Percentiles rank a stretch among this genome's conserved stretches.
Conservation (phyloP, 257 asterid genomes). For the Fraxinus cuspidata region DNA sequence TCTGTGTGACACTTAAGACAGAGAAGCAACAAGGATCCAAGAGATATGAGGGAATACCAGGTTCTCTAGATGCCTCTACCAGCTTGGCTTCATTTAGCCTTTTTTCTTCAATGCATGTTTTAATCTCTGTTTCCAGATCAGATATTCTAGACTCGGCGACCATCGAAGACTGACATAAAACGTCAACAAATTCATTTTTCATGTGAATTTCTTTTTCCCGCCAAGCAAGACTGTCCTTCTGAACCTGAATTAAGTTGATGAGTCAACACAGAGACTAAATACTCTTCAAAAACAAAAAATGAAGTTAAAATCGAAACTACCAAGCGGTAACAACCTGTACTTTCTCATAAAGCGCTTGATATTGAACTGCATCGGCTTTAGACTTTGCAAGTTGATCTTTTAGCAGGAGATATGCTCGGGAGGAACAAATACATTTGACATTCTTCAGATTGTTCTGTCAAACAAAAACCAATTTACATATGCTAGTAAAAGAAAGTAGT, state of each 20-base stretch:
- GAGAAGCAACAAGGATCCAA: conserved; percentile 1
- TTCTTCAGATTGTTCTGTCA: conserved; percentile 80
- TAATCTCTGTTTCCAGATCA: conserved; percentile 72
- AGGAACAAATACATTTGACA: conserved; percentile 64
- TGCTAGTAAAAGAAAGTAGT: conserved; percentile 23
- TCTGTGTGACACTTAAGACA: conserved; percentile 10
- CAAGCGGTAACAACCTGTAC: conserved; percentile 75
- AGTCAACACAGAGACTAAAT: conserved; percentile 23
- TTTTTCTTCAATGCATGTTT: conserved; percentile 54
- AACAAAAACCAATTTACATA: conserved; percentile 28
- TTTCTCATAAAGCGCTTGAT: conserved; percentile 80
- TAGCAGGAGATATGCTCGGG: conserved; percentile 67
- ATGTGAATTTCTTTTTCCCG: conserved; percentile 71
- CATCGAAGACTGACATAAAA: conserved; percentile 69
- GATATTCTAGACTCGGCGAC: conserved; percentile 68
- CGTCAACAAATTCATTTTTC: conserved; percentile 80
- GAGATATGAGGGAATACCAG: conserved; percentile 46
- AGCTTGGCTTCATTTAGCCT: conserved; percentile 58
- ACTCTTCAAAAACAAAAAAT: conserved; percentile 18
- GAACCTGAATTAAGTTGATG: conserved; percentile 51
- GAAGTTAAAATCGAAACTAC: conserved; percentile 35
- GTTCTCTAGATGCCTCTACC: conserved; percentile 79
- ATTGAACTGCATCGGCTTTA: conserved; percentile 64
- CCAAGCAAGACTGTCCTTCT: conserved; percentile 86
- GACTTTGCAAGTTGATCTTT: conserved; percentile 81